These are phyloP conservation scores for Yamadazyma blattariae DNA, from an alignment of 1,139 yeast species.

Conservation along the genomic window DNA sequence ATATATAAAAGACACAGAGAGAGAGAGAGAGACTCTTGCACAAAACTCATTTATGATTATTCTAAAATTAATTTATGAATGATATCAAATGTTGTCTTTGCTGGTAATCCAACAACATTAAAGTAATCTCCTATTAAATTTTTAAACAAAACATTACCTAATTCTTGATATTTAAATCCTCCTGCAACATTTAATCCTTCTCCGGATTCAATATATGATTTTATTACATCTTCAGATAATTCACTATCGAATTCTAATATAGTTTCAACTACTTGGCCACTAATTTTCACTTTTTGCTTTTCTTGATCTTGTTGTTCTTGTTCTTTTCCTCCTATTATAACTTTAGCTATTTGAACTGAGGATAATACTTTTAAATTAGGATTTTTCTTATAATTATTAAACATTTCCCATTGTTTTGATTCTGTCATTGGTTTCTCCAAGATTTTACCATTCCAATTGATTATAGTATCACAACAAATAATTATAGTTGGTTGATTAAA, in stretches of 20 bases:
- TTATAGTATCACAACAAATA: slow-evolving; percentile 83
- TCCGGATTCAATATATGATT: slow-evolving; percentile 60
- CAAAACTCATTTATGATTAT: slow-evolving; percentile 14
- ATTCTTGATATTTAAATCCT: slow-evolving; percentile 82
- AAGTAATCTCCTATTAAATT: slow-evolving; percentile 74
- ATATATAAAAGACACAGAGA: too few relatives aligned
- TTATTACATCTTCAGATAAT: slow-evolving; percentile 51
- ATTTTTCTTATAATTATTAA: slow-evolving; percentile 40
- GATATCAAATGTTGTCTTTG: slow-evolving; percentile 39
- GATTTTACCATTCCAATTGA: slow-evolving; percentile 58
- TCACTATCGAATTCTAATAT: slow-evolving; percentile 26
- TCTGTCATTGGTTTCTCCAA: slow-evolving; percentile 73
- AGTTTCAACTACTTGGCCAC: slow-evolving; percentile 20
- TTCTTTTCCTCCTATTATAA: too few relatives aligned
- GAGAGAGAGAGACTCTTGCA: too few relatives aligned
- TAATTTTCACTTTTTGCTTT: background rate
- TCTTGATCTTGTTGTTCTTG: too few relatives aligned
- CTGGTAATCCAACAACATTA: slow-evolving; percentile 91
- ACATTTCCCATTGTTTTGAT: slow-evolving; percentile 43
- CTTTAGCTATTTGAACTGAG: slow-evolving; percentile 57
- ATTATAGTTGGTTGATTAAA: slow-evolving; percentile 28
- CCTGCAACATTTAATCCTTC: slow-evolving; percentile 90
- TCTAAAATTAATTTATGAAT: slow-evolving; percentile 16
- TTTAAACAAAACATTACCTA: slow-evolving; percentile 62
- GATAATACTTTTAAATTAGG: slow-evolving; percentile 60